These are phyloP conservation scores for Pestalotiopsis sp. DNA, from an alignment of 2,329 filamentous ascomycete genomes.

Conservation along the genomic window DNA sequence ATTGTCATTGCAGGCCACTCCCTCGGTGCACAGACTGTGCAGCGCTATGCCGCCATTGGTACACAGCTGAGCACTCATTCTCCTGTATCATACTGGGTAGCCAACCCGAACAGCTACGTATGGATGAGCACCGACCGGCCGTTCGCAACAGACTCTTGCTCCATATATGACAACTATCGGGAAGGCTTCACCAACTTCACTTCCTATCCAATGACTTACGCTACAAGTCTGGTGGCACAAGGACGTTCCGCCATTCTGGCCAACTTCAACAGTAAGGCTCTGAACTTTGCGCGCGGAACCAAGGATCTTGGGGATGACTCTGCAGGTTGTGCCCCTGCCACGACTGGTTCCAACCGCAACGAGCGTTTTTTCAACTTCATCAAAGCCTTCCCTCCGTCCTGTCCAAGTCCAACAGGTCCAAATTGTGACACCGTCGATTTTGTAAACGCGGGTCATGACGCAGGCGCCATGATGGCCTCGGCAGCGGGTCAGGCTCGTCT, in stretches of 20 bases:
- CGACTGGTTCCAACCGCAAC: slow-evolving; percentile 6
- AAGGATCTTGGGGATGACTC: slow-evolving; percentile 9
- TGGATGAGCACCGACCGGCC: slow-evolving; percentile 8
- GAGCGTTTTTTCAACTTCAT: slow-evolving; percentile 13
- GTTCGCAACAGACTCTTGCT: slow-evolving; percentile 7
- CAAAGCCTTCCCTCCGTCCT: slow-evolving; percentile 7
- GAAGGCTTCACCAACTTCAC: slow-evolving; percentile 9
- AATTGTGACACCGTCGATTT: slow-evolving; percentile 11
- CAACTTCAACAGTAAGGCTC: slow-evolving; percentile 3
- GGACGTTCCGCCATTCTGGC: slow-evolving; percentile 6
- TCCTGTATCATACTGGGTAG: slow-evolving; percentile 8
- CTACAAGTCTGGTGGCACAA: neutral
- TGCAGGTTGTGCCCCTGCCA: slow-evolving; percentile 4
- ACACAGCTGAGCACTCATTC: slow-evolving; percentile 1
- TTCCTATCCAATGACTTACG: slow-evolving; percentile 6
- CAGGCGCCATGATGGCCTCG: slow-evolving; percentile 6
- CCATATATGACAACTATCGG: slow-evolving; percentile 3
- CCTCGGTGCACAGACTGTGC: slow-evolving; percentile 10
- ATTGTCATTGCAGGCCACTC: slow-evolving; percentile 10
- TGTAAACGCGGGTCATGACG: neutral
- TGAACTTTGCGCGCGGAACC: slow-evolving; percentile 1
- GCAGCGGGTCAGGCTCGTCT: slow-evolving; percentile 7
- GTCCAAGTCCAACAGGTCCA: neutral
- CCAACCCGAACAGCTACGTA: slow-evolving; percentile 8
- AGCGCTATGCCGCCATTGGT: slow-evolving; percentile 11